Percentiles rank a stretch among this genome's conserved stretches.
These are phyloP conservation scores for Plasmodium blacklocki DNA, from an alignment of 169 alveolate species.

Conservation along the genomic window DNA sequence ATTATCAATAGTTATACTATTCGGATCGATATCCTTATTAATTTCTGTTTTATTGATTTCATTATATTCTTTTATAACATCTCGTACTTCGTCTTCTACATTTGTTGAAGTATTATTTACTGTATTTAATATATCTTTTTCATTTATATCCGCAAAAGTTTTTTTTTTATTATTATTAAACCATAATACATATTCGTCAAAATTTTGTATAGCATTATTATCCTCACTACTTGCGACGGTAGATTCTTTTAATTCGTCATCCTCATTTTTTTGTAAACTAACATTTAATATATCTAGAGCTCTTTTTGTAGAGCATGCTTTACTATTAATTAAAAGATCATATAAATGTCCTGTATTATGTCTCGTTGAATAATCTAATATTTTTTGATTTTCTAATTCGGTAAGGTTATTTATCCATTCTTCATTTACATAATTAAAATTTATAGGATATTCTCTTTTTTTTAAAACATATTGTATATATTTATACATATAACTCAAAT, in stretches of 20 bases:
- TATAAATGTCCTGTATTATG: constrained; percentile 61
- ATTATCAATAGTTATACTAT: constrained; percentile 54
- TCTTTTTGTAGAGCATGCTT: constrained; percentile 72
- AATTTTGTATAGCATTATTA: constrained; percentile 53
- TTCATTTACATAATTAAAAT: constrained; percentile 51
- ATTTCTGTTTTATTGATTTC: constrained; percentile 16
- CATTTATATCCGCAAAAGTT: constrained; percentile 21
- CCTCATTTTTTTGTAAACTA: constrained; percentile 43
- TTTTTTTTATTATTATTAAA: constrained; percentile 53
- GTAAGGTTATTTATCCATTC: constrained; percentile 66
- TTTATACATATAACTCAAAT: constrained; percentile 65
- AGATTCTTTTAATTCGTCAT: constrained; percentile 33
- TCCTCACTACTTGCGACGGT: constrained; percentile 63
- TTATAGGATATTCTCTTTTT: constrained; percentile 61
- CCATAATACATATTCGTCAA: constrained; percentile 71
- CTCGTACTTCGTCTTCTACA: constrained; percentile 32
- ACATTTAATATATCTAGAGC: constrained; percentile 37
- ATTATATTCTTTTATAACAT: constrained; percentile 51
- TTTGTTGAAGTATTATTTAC: not conserved
- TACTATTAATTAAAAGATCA: constrained; percentile 68
- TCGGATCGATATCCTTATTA: constrained; percentile 50
- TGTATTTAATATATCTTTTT: constrained; percentile 14
- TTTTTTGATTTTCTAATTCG: constrained; percentile 74
- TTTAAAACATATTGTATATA: constrained; percentile 50
- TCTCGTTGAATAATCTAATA: constrained; percentile 52